Evolutionary conservation across 2,329 filamentous ascomycete genomes (phyloP).

Genomic region (Colletotrichum zoysiae): DNA sequence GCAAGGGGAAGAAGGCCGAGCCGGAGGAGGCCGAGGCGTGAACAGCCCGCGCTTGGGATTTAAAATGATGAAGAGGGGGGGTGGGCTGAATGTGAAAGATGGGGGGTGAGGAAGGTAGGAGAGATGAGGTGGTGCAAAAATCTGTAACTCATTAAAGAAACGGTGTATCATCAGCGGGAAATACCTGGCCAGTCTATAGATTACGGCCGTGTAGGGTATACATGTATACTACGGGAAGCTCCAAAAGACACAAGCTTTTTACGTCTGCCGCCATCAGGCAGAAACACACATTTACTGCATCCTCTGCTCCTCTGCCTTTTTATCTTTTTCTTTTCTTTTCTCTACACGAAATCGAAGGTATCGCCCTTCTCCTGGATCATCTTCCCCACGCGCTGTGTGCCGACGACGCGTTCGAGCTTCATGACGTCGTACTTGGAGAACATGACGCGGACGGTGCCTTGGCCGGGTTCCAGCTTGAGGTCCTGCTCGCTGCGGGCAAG

Average conservation of each 20-base stretch:
- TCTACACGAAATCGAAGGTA: constrained; percentile 93
- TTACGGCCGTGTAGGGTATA: constrained; percentile 42
- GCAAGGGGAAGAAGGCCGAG: constrained; percentile 49
- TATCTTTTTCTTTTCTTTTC: neutral
- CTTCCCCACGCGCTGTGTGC: constrained; percentile 81
- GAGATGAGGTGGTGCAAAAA: constrained; percentile 9
- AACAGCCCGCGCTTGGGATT: neutral
- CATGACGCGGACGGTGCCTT: constrained; percentile 71
- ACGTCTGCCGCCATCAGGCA: constrained; percentile 18
- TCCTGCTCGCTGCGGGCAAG: constrained; percentile 71
- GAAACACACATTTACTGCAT: constrained; percentile 29
- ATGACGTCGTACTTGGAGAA: constrained; percentile 93
- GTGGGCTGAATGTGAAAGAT: neutral
- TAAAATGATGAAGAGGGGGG: neutral
- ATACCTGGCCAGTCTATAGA: constrained; percentile 40
- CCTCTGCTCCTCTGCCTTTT: neutral
- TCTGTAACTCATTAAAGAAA: constrained; percentile 25
- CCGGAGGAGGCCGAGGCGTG: constrained; percentile 32
- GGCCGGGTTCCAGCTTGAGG: constrained; percentile 66
- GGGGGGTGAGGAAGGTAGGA: neutral
- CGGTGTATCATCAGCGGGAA: constrained; percentile 33
- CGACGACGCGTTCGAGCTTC: constrained; percentile 89
- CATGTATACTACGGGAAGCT: constrained; percentile 39
- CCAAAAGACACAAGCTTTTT: constrained; percentile 35
- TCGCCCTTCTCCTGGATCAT: constrained; percentile 89